phyloP scores from a whole-genome alignment of 2,329 filamentous ascomycete genomes.

The Epichloe elymi region DNA sequence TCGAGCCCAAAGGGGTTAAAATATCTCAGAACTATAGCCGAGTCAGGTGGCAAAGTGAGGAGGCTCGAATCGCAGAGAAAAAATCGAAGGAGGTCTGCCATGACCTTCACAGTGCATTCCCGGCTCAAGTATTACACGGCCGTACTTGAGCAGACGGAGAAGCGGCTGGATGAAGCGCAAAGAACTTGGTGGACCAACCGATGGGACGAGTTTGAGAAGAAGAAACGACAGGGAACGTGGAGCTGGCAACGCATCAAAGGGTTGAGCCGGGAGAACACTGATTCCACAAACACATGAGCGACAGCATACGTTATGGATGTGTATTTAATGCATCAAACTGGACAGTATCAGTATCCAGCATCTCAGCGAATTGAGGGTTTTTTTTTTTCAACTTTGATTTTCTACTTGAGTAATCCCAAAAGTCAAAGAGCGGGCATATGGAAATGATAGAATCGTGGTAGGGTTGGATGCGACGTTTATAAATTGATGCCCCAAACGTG shows the following conservation, averaged over 20 bases:
- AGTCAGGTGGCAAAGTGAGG: background rate
- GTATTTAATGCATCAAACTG: background rate
- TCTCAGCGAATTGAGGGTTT: conserved; percentile 2
- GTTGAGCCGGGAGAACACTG: background rate
- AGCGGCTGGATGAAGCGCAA: conserved; percentile 3
- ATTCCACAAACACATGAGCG: conserved; percentile 1
- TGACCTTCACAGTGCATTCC: background rate
- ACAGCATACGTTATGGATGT: background rate
- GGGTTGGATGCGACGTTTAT: background rate
- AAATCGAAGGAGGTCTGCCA: background rate
- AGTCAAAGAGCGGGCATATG: background rate
- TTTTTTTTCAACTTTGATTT: background rate
- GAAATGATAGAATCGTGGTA: background rate
- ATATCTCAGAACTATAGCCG: background rate
- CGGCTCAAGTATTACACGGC: background rate
- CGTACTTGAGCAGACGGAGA: background rate
- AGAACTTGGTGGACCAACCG: conserved; percentile 2
- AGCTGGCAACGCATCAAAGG: background rate
- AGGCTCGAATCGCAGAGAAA: background rate
- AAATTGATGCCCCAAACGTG: background rate
- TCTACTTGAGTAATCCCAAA: background rate
- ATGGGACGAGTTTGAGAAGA: conserved; percentile 4
- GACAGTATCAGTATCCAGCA: background rate
- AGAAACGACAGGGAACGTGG: background rate
- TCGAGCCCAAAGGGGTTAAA: background rate